Base-by-base conservation (phyloP, 208 protist genomes). In the Trypanosoma cruzi region DNA sequence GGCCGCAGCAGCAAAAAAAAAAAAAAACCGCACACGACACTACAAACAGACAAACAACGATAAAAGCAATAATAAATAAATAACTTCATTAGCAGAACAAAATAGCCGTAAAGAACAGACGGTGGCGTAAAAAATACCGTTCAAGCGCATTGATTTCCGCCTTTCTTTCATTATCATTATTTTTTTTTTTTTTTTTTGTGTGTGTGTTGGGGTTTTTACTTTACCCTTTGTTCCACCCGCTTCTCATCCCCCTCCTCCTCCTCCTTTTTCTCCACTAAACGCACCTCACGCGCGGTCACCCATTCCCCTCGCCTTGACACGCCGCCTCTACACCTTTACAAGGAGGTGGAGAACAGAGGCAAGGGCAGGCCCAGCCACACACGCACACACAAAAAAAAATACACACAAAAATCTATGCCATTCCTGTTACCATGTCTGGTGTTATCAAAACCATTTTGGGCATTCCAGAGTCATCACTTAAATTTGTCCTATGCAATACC, bases 371-470 rank as follows among this genome's bases (percentile, higher is more conserved):
- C n/a, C n/a, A n/a, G n/a, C n/a, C n/a, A n/a, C n/a, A n/a, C n/a
- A n/a, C n/a, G n/a, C n/a, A n/a, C n/a, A n/a, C n/a, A n/a, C n/a
- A n/a, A n/a, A n/a, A n/a, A n/a, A n/a, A n/a, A n/a, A n/a, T n/a
- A n/a, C n/a, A n/a, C n/a, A 46, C 26, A n/a, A 34, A 32, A 42
- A 57, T 31, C 28, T 75, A 57, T n/a, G 26, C 37, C 29, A 60
- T 65, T 40, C 32, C 57, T n/a, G 22, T 50, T 20, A 63, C 57
- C 57, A 77, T 71, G 37, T 71, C 61, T 18, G 71, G 64, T 61
- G 56, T 65, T 37, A 77, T 71, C 46, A 48, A 34, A 16, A 66
- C 32, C 34, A 71, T 37, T 42, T 63, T 77, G 5, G 44, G 32
- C 1, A 42, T 64, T n/a, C 71, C 42, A 77, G 56, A 55, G 5